These are phyloP conservation scores for Aspergillus sp. DNA, from an alignment of 2,329 filamentous ascomycete species.

Conservation along the genomic window DNA sequence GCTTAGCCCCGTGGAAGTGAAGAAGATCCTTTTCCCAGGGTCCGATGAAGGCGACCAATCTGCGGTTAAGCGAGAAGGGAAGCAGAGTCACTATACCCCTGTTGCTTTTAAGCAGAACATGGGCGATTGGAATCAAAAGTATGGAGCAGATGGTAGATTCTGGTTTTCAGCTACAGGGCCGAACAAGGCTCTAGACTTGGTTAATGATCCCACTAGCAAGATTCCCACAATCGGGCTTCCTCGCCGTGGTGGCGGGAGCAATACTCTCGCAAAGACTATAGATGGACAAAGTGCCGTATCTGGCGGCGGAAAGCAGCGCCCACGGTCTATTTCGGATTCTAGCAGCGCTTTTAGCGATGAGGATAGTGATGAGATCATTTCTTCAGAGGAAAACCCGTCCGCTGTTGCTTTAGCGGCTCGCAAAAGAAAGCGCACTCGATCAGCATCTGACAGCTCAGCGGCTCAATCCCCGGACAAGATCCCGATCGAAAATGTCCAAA, in stretches of 20 bases:
- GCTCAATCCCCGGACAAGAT: constrained; percentile 23
- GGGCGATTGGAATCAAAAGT: constrained; percentile 45
- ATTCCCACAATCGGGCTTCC: constrained; percentile 36
- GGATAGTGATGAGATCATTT: constrained; percentile 17
- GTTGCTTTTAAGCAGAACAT: constrained; percentile 45
- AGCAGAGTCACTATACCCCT: constrained; percentile 44
- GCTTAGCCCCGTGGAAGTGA: constrained; percentile 33
- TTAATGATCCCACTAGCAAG: constrained; percentile 7
- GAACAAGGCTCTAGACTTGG: constrained; percentile 2
- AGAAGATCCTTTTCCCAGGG: constrained; percentile 38
- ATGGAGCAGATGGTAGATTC: constrained; percentile 42
- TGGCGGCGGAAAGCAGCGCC: constrained; percentile 5
- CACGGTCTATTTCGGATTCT: constrained; percentile 19
- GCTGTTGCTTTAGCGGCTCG: constrained; percentile 12
- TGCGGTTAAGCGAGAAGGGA: constrained; percentile 8
- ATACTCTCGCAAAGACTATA: constrained; percentile 1
- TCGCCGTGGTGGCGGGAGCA: constrained; percentile 9
- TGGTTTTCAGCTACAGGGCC: constrained; percentile 22
- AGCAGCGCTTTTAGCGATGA: constrained; percentile 19
- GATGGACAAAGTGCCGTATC: constrained; percentile 2
- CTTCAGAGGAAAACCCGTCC: constrained; percentile 12
- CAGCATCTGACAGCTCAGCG: constrained; percentile 22
- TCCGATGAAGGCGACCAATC: constrained; percentile 4
- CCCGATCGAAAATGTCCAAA: constrained; percentile 12
- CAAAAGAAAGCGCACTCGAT: constrained; percentile 31